These are phyloP conservation scores for Kondoa malvinella DNA, from an alignment of 768 basidiomycete genomes.

Conservation along the genomic window DNA sequence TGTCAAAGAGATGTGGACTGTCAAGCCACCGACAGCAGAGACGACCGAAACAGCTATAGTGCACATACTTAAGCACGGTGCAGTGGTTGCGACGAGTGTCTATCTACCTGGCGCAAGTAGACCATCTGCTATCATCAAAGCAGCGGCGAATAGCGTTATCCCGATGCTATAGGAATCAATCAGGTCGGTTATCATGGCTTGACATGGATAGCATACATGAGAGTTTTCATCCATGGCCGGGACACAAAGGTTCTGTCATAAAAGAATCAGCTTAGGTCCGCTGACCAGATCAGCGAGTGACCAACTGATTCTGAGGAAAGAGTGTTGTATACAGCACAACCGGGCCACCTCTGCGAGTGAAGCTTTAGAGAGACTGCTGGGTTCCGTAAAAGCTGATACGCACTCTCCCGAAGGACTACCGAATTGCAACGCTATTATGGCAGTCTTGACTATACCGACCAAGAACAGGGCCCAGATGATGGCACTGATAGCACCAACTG, in stretches of 20 bases:
- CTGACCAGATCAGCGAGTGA: background rate
- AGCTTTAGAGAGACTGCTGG: background rate
- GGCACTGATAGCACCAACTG: conserved; percentile 2
- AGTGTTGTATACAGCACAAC: conserved; percentile 1
- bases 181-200: background rate
- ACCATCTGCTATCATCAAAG: conserved; percentile 5
- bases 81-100: conserved; percentile 23
- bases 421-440: conserved; percentile 5
- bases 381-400: background rate
- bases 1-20: background rate
- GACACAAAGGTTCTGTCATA: background rate
- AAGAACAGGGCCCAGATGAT: conserved; percentile 8
- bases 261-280: background rate
- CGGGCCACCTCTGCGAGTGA: background rate
- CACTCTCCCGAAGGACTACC: conserved; percentile 1
- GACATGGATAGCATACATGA: background rate
- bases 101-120: conserved; percentile 1
- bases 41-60: conserved; percentile 53
- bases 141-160: background rate
- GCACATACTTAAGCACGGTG: background rate
- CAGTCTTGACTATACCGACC: conserved; percentile 5
- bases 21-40: conserved; percentile 42
- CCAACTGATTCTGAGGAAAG: background rate
- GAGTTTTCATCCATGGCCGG: background rate
- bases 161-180: background rate